Conservation (phyloP, 371 early-diverging fungal genomes). For the Mortierella sp. region DNA sequence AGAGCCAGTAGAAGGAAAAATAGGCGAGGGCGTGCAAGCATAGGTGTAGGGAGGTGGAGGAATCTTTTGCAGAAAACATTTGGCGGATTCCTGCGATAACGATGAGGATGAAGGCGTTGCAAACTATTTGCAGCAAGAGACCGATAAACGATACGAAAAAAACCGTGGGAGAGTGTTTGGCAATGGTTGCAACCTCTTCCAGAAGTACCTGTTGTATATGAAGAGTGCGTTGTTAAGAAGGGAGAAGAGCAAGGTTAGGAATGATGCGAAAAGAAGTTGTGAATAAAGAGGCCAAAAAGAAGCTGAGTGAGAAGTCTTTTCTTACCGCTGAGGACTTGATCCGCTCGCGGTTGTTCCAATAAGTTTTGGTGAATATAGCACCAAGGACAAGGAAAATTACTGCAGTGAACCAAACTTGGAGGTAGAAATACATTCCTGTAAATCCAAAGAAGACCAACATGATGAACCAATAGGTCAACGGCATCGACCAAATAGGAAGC, state of each 20-base stretch:
- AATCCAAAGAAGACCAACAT: constrained; percentile 4
- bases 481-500: constrained; percentile 24
- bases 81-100: constrained; percentile 1
- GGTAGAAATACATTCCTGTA: constrained; percentile 6
- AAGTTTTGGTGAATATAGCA: background rate
- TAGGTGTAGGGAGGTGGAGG: constrained; percentile 7
- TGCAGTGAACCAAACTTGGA: constrained; percentile 16
- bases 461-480: constrained; percentile 20
- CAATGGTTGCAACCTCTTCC: constrained; percentile 12
- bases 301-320: background rate
- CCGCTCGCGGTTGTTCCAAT: constrained; percentile 12
- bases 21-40: too few species aligned
- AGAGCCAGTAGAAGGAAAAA: constrained; percentile 79
- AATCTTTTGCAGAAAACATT: constrained; percentile 3
- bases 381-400: constrained; percentile 32
- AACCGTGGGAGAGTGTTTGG: constrained; percentile 11
- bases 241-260: constrained; percentile 5
- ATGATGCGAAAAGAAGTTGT: constrained; percentile 6
- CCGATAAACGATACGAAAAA: constrained; percentile 11
- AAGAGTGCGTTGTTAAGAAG: background rate
- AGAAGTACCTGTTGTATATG: constrained; percentile 7
- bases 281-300: background rate
- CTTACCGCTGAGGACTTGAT: constrained; percentile 13
- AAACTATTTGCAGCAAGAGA: constrained; percentile 8
- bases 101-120: too few species aligned